Conservation (phyloP, 2,329 filamentous ascomycete genomes). For the Chrysoporthe austroafricana region DNA sequence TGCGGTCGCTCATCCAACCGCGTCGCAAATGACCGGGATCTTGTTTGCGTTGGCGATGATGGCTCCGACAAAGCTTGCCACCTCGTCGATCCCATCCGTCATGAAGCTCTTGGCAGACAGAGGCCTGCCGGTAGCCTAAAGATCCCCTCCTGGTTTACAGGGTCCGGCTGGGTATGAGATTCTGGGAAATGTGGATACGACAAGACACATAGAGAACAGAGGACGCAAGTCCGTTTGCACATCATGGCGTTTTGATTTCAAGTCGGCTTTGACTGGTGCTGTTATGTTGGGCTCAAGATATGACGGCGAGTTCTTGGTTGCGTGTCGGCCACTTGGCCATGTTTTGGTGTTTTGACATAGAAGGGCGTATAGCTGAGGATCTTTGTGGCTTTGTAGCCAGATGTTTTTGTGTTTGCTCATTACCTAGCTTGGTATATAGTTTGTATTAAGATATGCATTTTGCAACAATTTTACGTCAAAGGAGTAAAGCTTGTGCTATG, state of each 20-base stretch:
- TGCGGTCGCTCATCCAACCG: neutral
- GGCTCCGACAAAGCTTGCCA: neutral
- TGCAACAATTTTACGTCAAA: too few relatives aligned
- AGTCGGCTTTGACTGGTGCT: neutral
- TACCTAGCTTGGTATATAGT: neutral
- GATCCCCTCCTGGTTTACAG: too few relatives aligned
- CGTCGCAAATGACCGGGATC: neutral
- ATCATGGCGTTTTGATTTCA: conserved; percentile 3
- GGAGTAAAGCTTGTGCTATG: too few relatives aligned
- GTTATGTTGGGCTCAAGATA: neutral
- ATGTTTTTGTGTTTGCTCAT: neutral
- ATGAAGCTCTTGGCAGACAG: neutral
- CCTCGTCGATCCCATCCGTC: neutral
- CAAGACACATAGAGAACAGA: neutral
- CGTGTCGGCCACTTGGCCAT: neutral
- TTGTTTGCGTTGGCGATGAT: neutral
- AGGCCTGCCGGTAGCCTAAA: neutral
- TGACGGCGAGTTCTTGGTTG: neutral
- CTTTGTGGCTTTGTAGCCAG: neutral
- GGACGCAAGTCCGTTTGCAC: conserved; percentile 4
- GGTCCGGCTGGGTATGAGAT: neutral
- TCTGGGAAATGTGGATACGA: neutral
- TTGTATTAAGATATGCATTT: neutral
- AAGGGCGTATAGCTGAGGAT: too few relatives aligned
- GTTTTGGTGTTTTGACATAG: neutral